phyloP scores from a whole-genome alignment of 2,329 filamentous ascomycete genomes.

The Mycosphaerella sp. region DNA sequence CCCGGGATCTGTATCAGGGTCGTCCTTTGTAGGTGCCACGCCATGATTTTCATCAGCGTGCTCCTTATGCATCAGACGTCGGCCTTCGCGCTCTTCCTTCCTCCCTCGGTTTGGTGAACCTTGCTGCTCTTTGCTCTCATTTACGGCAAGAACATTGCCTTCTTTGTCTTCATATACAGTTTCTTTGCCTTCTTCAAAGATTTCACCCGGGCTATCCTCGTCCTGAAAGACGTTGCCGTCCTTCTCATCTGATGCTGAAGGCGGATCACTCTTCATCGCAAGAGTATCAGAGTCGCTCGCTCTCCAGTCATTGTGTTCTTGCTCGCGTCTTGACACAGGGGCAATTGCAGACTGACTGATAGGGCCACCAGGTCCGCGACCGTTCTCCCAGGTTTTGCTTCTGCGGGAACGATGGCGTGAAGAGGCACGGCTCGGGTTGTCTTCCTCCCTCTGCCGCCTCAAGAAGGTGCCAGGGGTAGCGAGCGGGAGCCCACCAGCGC shows the following conservation, averaged over 20 bases:
- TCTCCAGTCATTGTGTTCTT: slow-evolving; percentile 30
- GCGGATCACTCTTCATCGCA: slow-evolving; percentile 35
- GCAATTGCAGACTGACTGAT: slow-evolving; percentile 85
- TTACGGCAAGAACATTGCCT: slow-evolving; percentile 73
- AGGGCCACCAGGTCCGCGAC: slow-evolving; percentile 72
- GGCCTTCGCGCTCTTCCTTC: slow-evolving; percentile 52
- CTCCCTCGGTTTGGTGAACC: slow-evolving; percentile 55
- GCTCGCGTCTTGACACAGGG: slow-evolving; percentile 46
- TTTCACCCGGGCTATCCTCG: slow-evolving; percentile 47
- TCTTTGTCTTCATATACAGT: slow-evolving; percentile 79
- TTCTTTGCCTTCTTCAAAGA: slow-evolving; percentile 74
- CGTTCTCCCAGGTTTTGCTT: slow-evolving; percentile 61
- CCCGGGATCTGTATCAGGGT: slow-evolving; percentile 39
- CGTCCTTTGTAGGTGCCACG: slow-evolving; percentile 45
- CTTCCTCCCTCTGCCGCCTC: slow-evolving; percentile 70
- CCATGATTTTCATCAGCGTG: slow-evolving; percentile 36
- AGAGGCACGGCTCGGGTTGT: slow-evolving; percentile 54
- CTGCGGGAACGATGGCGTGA: slow-evolving; percentile 59
- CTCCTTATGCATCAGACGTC: slow-evolving; percentile 50
- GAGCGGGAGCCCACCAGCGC: slow-evolving; percentile 63
- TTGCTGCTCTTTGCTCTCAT: slow-evolving; percentile 41
- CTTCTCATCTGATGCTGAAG: slow-evolving; percentile 18
- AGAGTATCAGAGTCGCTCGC: slow-evolving; percentile 43
- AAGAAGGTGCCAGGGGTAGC: slow-evolving; percentile 71
- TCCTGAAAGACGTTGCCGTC: slow-evolving; percentile 18